Evolutionary conservation across 2,329 filamentous ascomycete species (phyloP).

Genomic region (Neoascochyta sp.): DNA sequence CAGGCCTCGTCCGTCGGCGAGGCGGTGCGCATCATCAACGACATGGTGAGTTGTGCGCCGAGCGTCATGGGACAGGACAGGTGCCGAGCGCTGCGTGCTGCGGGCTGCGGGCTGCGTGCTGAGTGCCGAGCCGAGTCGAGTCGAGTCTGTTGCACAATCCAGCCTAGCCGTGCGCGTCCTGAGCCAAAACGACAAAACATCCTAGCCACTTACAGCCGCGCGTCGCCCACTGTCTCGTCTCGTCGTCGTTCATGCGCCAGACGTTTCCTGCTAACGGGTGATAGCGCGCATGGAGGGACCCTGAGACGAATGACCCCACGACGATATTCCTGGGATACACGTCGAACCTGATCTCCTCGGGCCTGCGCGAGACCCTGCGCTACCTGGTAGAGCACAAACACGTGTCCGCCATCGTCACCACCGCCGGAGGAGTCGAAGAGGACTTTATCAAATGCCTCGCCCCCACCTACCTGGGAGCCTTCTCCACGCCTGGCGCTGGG

Average conservation of each 20-base stretch:
- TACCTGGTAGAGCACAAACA: slow-evolving; percentile 92
- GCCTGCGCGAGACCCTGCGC: slow-evolving; percentile 82
- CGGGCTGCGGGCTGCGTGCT: slow-evolving; percentile 11
- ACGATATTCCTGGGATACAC: slow-evolving; percentile 98
- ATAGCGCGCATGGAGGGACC: slow-evolving; percentile 74
- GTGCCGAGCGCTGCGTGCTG: slow-evolving; percentile 10
- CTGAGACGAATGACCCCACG: slow-evolving; percentile 72
- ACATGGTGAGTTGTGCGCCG: slow-evolving; percentile 78
- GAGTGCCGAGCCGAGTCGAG: slow-evolving; percentile 21
- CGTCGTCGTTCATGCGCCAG: slow-evolving; percentile 14
- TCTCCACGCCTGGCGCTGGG: slow-evolving; percentile 69
- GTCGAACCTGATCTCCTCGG: slow-evolving; percentile 95
- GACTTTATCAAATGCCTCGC: slow-evolving; percentile 98
- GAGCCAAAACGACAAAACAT: slow-evolving; percentile 20
- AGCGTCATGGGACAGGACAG: no score
- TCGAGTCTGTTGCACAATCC: slow-evolving; percentile 16
- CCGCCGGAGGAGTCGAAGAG: slow-evolving; percentile 92
- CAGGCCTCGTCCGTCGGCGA: slow-evolving; percentile 78
- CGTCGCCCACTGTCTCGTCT: slow-evolving; percentile 16
- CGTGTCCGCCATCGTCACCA: slow-evolving; percentile 89
- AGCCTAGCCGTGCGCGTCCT: slow-evolving; percentile 23
- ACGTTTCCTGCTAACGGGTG: slow-evolving; percentile 25
- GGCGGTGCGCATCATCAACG: slow-evolving; percentile 87
- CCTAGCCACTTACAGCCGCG: slow-evolving; percentile 33
- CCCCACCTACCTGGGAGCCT: slow-evolving; percentile 87